Base-by-base conservation (phyloP, 805 yeast genomes). In the Suhomyces tanzawaensis region DNA sequence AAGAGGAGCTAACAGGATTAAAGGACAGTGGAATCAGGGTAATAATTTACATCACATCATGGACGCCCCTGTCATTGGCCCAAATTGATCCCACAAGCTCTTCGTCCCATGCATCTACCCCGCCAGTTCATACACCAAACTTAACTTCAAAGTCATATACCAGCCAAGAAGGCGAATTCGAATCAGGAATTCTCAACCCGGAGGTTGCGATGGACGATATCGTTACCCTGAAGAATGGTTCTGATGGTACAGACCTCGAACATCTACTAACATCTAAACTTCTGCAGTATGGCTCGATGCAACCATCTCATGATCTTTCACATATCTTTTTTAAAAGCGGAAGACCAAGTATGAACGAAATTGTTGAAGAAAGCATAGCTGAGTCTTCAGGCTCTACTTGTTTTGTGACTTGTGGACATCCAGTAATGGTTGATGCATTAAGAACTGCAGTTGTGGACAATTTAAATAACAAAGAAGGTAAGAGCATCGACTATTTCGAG, bases 401-500 rank as follows among this genome's bases (percentile, higher is more conserved):
- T 8, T 60, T 61, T 31, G 50, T 60, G 2, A 47, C 63, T 1
- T 62, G 68, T 39, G 66, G 64, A 4, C 62, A 58, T 34, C 64
- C 66, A 2, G 34, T 44, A 11, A 55, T 62, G 65, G 63, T 59
- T 18, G 68, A 60, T 30, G 64, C 57, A 22, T 25, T 62, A 26
- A 45, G 66, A 15, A 50, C 49, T 26, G 55, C 71, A 7, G 72
- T 80, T 3, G 68, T 74, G 1, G 46, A 62, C 29, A 54, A 71
- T 39, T 53, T 79, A 32, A 57, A 64, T 19, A 44, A 58, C 19
- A 40, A 48, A 2, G 42, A 51, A 17, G 53, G 66, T 14, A 64
- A 72, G 32, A 71, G 85, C 31, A 76, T 84, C 15, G 90, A 82
- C 44, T 80, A 80, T 51, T 81, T 70, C 53, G 95, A 87, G 55